These are phyloP conservation scores for Cladosporium sp. DNA, from an alignment of 2,329 filamentous ascomycete genomes.

Conservation along the genomic window DNA sequence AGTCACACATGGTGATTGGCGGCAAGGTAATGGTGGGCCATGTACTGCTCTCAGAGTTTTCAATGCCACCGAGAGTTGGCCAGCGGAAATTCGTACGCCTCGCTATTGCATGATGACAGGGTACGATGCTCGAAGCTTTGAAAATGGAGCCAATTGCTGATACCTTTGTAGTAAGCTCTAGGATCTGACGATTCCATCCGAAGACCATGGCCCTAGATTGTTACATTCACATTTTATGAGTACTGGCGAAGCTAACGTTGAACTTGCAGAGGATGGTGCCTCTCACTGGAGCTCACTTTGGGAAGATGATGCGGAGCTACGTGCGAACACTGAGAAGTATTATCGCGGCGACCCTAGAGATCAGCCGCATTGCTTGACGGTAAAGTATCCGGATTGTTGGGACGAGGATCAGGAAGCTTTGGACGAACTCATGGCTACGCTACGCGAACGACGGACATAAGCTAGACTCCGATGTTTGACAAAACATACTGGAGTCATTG, in stretches of 20 bases:
- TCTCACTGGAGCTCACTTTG: neutral
- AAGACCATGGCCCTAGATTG: no score
- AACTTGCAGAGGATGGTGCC: neutral
- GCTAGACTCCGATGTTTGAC: neutral
- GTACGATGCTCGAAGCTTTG: neutral
- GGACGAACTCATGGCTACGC: neutral
- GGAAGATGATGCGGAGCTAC: neutral
- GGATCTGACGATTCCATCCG: neutral
- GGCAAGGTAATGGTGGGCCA: neutral
- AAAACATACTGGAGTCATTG: neutral
- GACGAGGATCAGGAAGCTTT: conserved; percentile 9
- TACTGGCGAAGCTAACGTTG: neutral
- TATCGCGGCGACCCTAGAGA: neutral
- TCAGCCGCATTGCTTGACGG: neutral
- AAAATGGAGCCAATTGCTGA: neutral
- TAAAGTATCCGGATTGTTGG: conserved; percentile 4
- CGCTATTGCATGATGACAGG: neutral
- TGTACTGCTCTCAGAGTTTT: neutral
- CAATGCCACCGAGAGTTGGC: neutral
- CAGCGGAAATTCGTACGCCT: neutral
- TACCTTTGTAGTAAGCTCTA: neutral
- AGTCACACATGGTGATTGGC: conserved; percentile 8
- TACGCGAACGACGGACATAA: neutral
- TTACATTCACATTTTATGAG: no score
- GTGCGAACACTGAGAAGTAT: neutral